Base-by-base conservation (phyloP, 192 early-diverging fungal species). In the Coemansia sp. region DNA sequence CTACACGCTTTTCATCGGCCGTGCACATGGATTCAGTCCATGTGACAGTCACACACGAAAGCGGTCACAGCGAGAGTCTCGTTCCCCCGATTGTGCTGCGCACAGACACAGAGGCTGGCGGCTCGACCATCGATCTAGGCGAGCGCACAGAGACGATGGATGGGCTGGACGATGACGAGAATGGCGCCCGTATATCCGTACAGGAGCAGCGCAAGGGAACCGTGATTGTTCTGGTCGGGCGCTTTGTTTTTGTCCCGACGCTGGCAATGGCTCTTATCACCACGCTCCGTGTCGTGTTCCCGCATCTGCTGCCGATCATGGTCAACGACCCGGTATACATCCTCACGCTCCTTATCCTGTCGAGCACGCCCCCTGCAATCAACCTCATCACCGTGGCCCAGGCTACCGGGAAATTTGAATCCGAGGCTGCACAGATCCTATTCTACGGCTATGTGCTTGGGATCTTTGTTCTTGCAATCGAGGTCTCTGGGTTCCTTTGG, bases 361-460 rank as follows among this genome's bases (percentile, higher is more conserved):
- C 85, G 0, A 79, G 84, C 35, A 85, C 84, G 16, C 90, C 90
- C 3, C 88, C 90, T 2, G 90, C 90, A 0, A 86, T 92, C 58
- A 90, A 88, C 39, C 76, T 90, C 26, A 84, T 86, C 16, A 89
- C 89, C n/a, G 84, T 90, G 21, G 84, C 86, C 46, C 87, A 88
- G 72, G 86, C 88, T 25, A 86, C 85, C 30, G 87, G 87, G 8
- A 82, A 86, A 65, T 92, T 87, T 74, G 89, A 92, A 57, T 77
- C 84, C 15, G 86, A 88, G 63, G 87, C 89, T 63, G 83, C 87
- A 1, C 77, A 82, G 42, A 78, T 92, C 15, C 59, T 92, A 51
- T 90, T 90, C 66, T 90, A 85, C 74, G 87, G 85, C 26, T 92
- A 92, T 59, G 79, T 83, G 5, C 66, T 75, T 18, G 81, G 76